Evolutionary conservation across 129 eudicot species (phyloP).

Genomic region (Solidago caesia): DNA sequence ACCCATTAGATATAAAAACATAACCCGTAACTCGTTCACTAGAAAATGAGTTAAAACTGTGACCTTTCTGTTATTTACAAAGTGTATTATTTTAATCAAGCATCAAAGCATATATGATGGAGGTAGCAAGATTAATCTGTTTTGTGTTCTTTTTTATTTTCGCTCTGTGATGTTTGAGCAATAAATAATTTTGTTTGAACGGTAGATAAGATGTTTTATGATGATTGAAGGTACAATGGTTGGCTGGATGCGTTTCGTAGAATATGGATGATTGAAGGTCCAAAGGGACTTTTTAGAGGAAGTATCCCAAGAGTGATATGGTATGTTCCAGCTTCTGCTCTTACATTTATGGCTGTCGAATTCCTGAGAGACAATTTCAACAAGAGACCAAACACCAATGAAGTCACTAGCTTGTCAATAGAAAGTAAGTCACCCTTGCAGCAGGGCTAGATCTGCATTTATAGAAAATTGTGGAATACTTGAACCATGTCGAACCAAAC

Average conservation of each 20-base stretch:
- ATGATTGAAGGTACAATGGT: slow-evolving; percentile 64
- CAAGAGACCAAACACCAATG: slow-evolving; percentile 6
- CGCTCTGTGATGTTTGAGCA: neutral
- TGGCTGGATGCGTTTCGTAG: slow-evolving; percentile 73
- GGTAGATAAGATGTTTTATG: neutral
- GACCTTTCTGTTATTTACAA: neutral
- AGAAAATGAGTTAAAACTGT: neutral
- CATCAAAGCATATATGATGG: neutral
- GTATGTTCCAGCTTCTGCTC: slow-evolving; percentile 96
- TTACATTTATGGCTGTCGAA: slow-evolving; percentile 96
- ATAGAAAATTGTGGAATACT: neutral
- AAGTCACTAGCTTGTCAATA: slow-evolving; percentile 48
- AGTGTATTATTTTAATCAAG: neutral
- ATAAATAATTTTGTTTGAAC: neutral
- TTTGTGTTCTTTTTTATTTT: neutral
- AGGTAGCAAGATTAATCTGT: neutral
- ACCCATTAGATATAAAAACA: neutral
- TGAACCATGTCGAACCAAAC: neutral
- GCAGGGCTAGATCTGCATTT: slow-evolving; percentile 30
- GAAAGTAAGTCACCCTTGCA: slow-evolving; percentile 58
- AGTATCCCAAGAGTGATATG: slow-evolving; percentile 83
- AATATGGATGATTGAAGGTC: slow-evolving; percentile 78
- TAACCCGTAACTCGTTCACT: neutral
- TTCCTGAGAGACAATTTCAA: slow-evolving; percentile 72
- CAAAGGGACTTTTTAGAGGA: slow-evolving; percentile 77